Conservation (phyloP, 192 early-diverging fungal species). For the Cladochytrium replicatum region DNA sequence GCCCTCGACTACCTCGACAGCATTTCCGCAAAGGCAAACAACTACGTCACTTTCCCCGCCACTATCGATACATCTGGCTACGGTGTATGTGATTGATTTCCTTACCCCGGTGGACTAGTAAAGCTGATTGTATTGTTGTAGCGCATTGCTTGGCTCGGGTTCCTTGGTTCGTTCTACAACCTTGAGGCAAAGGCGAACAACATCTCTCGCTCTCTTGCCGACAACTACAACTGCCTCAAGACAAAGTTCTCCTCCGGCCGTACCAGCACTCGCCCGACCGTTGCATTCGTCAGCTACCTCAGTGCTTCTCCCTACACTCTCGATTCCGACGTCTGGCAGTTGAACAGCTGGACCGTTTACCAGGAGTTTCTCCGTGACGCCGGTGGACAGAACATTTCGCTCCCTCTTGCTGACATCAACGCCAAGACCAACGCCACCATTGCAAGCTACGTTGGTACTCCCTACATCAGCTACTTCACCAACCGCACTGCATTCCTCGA, state of each 20-base stretch:
- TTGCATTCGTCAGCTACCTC: not conserved
- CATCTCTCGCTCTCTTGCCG: slow-evolving; percentile 30
- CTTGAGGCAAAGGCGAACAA: slow-evolving; percentile 39
- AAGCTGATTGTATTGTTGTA: slow-evolving; percentile 6
- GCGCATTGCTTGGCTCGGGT: slow-evolving; percentile 50
- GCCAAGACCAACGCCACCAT: slow-evolving; percentile 2
- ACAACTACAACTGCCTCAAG: slow-evolving; percentile 51
- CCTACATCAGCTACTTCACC: slow-evolving; percentile 13
- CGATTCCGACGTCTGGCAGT: not conserved
- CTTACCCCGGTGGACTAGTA: not conserved
- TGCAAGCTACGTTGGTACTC: not conserved
- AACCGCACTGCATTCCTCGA: slow-evolving; percentile 5
- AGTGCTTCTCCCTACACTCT: not conserved
- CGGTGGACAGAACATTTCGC: not conserved
- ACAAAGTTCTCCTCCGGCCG: not conserved
- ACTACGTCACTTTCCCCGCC: slow-evolving; percentile 19
- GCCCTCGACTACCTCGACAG: not conserved
- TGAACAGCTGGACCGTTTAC: not conserved
- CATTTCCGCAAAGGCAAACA: slow-evolving; percentile 13
- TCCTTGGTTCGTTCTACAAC: slow-evolving; percentile 59
- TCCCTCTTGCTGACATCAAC: not conserved
- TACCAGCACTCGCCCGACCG: not conserved
- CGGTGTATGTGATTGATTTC: slow-evolving; percentile 1
- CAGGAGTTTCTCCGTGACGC: not conserved
- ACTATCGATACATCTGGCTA: slow-evolving; percentile 5